Evolutionary conservation across 2,329 filamentous ascomycete genomes (phyloP), one percentile per base, ranked within the genome.

Genomic region (Thelonectria rubi): DNA sequence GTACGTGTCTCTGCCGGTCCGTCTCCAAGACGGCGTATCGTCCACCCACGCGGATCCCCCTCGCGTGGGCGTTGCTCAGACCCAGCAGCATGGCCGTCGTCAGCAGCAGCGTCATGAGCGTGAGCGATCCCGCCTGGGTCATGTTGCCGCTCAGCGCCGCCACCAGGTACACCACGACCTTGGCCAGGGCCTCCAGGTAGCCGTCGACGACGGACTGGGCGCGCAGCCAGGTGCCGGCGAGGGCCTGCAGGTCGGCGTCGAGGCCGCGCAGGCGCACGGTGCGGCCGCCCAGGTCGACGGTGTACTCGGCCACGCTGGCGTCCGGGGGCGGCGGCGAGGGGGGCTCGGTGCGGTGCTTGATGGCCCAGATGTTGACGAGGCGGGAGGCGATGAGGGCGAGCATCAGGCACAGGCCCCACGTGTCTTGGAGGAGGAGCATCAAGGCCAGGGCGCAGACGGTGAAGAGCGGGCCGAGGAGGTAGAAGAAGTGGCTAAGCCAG

Each of bases 211-310:
- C 73, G 0, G 82, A 85, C 71, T 83, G 81, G 40, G 81, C 76
- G 11, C 80, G 77, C 47, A 90, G 73, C 86, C 86, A 89, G 26
- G 79, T 69, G 3, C 84, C 82, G 3, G 83, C 88, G 42, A 89
- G 79, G 30, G 86, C 86, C 58, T 85, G 85, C 7, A 89, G 77
- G 69, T 89, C 87, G 32, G 83, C 78, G 8, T 82, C 78, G 4
- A 77, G 70, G 5, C 87, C 88, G 26, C 81, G 79, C 43, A 90
- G 77, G 12, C 82, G 76, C 1, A 88, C 79, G 67, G 79, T 80
- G 0, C 82, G 78, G 43, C 83, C 83, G 21, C 80, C 82, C 4
- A 88, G 77, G 26, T 86, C 80, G 21, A 88, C 76, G 2, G 82
- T 73, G 53, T 88, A 81, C 65, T 86, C 82, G 42, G 73, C 68